phyloP scores from a whole-genome alignment of 2,329 filamentous ascomycete genomes.

The Colletotrichum neosansevieriae region DNA sequence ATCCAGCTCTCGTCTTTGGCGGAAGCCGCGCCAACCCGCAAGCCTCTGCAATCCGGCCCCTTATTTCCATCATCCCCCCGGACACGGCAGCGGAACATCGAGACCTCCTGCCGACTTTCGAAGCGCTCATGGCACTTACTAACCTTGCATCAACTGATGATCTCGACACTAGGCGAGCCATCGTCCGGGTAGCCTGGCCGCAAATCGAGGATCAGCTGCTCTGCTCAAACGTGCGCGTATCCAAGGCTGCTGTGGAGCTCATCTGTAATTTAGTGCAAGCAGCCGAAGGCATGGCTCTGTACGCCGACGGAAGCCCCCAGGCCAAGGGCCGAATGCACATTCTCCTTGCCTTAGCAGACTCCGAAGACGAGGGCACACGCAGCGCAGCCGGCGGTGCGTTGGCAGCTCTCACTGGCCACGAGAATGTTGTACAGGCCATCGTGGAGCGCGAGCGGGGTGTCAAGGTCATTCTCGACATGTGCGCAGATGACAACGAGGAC shows the following conservation, averaged over 20 bases:
- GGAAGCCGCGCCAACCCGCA: constrained; percentile 79
- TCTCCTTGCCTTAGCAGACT: constrained; percentile 87
- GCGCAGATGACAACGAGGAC: constrained; percentile 77
- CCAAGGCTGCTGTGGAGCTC: constrained; percentile 87
- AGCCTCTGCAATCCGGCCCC: constrained; percentile 83
- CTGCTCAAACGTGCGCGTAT: constrained; percentile 78
- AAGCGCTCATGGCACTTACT: constrained; percentile 90
- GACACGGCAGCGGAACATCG: constrained; percentile 73
- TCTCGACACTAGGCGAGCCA: constrained; percentile 71
- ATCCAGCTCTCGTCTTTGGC: constrained; percentile 86
- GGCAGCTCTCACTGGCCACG: constrained; percentile 84
- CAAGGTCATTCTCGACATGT: constrained; percentile 83
- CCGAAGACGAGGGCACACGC: constrained; percentile 83
- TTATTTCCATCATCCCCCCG: constrained; percentile 78
- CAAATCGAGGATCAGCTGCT: constrained; percentile 87
- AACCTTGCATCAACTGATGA: constrained; percentile 89
- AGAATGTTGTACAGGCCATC: constrained; percentile 78
- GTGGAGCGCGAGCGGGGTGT: constrained; percentile 79
- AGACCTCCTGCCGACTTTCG: constrained; percentile 90
- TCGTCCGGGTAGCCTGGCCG: constrained; percentile 80
- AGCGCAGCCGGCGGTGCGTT: constrained; percentile 89
- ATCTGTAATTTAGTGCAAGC: constrained; percentile 89
- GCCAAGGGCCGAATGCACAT: constrained; percentile 84
- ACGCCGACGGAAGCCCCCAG: constrained; percentile 74
- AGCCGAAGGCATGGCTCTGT: constrained; percentile 74